Conservation (phyloP, 2,329 filamentous ascomycete species). For the Colletotrichum kahawae region DNA sequence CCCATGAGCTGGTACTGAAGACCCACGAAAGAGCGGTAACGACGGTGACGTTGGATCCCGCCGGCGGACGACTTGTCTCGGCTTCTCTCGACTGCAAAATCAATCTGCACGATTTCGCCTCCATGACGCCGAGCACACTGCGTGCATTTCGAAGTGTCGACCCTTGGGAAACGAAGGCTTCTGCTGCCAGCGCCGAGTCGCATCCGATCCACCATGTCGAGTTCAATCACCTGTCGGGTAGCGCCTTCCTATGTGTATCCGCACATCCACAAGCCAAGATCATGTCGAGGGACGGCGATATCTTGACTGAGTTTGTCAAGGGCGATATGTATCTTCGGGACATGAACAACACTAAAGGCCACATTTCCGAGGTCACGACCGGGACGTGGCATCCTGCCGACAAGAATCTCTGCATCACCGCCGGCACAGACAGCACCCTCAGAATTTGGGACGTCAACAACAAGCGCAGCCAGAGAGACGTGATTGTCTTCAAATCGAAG, state of each 20-base stretch:
- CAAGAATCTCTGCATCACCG: slow-evolving; percentile 84
- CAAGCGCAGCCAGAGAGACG: slow-evolving; percentile 86
- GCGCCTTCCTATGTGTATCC: slow-evolving; percentile 83
- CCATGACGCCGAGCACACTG: slow-evolving; percentile 93
- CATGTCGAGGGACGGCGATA: slow-evolving; percentile 85
- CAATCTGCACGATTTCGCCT: slow-evolving; percentile 93
- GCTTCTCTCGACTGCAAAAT: slow-evolving; percentile 89
- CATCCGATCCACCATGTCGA: slow-evolving; percentile 87
- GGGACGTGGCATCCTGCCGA: slow-evolving; percentile 92
- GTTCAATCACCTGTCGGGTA: slow-evolving; percentile 83
- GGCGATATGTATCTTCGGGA: slow-evolving; percentile 98
- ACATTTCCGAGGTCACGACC: slow-evolving; percentile 88
- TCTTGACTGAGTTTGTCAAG: slow-evolving; percentile 88
- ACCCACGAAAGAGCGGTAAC: slow-evolving; percentile 91
- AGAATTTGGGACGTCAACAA: slow-evolving; percentile 98
- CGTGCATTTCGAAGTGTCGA: slow-evolving; percentile 93
- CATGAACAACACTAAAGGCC: slow-evolving; percentile 97
- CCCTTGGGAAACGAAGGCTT: slow-evolving; percentile 77
- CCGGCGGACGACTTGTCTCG: slow-evolving; percentile 85
- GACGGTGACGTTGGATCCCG: slow-evolving; percentile 80
- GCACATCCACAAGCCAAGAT: slow-evolving; percentile 91
- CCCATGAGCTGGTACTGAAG: slow-evolving; percentile 91
- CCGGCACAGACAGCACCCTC: slow-evolving; percentile 92
- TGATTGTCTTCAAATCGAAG: slow-evolving; percentile 94
- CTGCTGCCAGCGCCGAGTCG: slow-evolving; percentile 75